Evolutionary conservation across 2,329 filamentous ascomycete genomes (phyloP), one percentile per base, ranked within the genome.

Genomic region (Alternaria arborescens): DNA sequence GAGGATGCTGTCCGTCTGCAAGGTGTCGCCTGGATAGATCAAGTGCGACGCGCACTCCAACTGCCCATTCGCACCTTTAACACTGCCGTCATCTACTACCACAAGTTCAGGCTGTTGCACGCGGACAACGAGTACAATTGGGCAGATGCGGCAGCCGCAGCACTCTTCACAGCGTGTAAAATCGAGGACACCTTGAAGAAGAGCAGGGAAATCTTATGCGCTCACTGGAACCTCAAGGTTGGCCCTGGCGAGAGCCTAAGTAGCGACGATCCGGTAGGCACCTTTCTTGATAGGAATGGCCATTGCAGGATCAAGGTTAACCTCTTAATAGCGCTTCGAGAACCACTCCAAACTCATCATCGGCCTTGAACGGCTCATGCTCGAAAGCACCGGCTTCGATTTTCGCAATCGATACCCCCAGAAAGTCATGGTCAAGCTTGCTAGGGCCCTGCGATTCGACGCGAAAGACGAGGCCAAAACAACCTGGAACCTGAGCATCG

Each of bases 101-200:
- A 98, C 83, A 93, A 93, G 69, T 97, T 97, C 77, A 89, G 94
- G 32, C 85, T 98, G 53, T 87, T 90, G 46, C 93, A 97, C 73
- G 86, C 89, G n/a, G 92, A 94, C 69, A 88, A 84, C 66, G 93
- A 97, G 72, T 97, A 97, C 79, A 91, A 91, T 77, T 93, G 89
- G 75, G 79, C 83, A 82, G 94, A 98, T 76, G 94, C 93, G 2
- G 93, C 94, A 0, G 87, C 95, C 7, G 93, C 95, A 1, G 91
- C 93, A 24, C 83, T 99, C 8, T 94, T 98, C 73, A 91, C 94
- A 3, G 94, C 94, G 3, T 98, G 94, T 84, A 99, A 99, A 82
- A 93, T 96, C 46, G 95, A 99, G 79, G 95, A 99, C 78, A 99
- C 95, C 0, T 87, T 97, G 68, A 99, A 99, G 81, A 98, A 98